Conservation (phyloP, 441 rosid genomes). For the Aleurites moluccanus region DNA sequence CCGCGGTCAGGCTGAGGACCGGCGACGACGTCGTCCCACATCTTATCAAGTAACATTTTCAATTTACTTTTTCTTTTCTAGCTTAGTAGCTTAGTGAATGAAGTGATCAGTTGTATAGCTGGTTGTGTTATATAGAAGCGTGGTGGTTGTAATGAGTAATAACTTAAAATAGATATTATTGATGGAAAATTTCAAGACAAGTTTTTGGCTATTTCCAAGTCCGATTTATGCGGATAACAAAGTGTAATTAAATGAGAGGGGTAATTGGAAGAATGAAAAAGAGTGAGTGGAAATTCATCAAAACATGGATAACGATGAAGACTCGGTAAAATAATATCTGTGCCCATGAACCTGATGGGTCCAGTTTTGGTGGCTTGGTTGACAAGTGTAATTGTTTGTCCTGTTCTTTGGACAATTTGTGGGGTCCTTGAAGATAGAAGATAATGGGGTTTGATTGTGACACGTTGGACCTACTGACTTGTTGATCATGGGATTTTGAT, state of each 20-base stretch:
- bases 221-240: neutral
- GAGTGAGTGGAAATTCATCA: neutral
- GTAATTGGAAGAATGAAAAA: slow-evolving; percentile 20
- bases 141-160: neutral
- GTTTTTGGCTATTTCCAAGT: slow-evolving; percentile 6
- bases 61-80: neutral
- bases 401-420: slow-evolving; percentile 17
- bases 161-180: neutral
- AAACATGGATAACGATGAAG: slow-evolving; percentile 49
- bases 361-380: slow-evolving; percentile 15
- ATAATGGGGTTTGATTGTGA: slow-evolving; percentile 6
- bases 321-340: slow-evolving; percentile 36
- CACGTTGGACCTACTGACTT: slow-evolving; percentile 18
- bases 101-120: too few relatives aligned
- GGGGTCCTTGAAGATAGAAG: slow-evolving; percentile 19
- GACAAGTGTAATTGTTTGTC: slow-evolving; percentile 36
- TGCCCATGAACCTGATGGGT: neutral
- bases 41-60: slow-evolving; percentile 68
- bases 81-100: too few relatives aligned
- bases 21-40: slow-evolving; percentile 88
- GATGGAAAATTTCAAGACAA: neutral
- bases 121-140: slow-evolving; percentile 25
- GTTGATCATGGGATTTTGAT: neutral
- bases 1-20: slow-evolving; percentile 93
- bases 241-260: neutral